Percentiles rank a stretch among this genome's conserved stretches.
Evolutionary conservation across 202 grass and related monocot species (phyloP).

Genomic region (Tripidium arundinaceum): DNA sequence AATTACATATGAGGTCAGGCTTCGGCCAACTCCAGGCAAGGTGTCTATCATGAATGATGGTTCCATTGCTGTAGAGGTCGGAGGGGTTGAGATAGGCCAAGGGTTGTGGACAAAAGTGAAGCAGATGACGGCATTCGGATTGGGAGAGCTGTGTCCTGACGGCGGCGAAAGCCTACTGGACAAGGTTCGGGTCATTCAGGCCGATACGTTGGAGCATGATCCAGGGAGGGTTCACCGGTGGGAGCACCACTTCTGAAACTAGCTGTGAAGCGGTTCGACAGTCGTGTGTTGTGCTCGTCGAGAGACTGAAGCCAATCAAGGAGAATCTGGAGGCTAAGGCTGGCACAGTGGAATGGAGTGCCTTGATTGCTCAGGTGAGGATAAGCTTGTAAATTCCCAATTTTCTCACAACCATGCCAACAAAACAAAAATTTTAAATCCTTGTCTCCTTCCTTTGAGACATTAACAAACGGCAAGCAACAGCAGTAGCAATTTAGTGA

Average conservation of each 20-base stretch:
- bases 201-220: constrained; percentile 65
- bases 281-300: constrained; percentile 48
- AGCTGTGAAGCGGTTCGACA: constrained; percentile 65
- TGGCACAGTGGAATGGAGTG: constrained; percentile 43
- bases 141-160: constrained; percentile 49
- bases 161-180: constrained; percentile 48
- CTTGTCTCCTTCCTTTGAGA: neutral
- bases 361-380: constrained; percentile 61
- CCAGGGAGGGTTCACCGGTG: constrained; percentile 62
- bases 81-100: constrained; percentile 79
- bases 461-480: neutral
- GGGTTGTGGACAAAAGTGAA: constrained; percentile 90
- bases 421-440: neutral
- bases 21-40: constrained; percentile 49
- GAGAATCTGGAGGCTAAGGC: constrained; percentile 49
- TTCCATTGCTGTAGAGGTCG: constrained; percentile 78
- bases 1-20: constrained; percentile 36
- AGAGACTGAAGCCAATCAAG: constrained; percentile 74
- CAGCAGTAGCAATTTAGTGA: neutral
- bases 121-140: constrained; percentile 64
- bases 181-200: constrained; percentile 75
- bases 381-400: neutral
- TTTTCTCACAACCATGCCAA: neutral
- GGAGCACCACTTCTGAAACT: constrained; percentile 76
- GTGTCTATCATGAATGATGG: constrained; percentile 82